Base-by-base conservation (phyloP, 2,329 filamentous ascomycete genomes). In the Epichloe coenophiala region DNA sequence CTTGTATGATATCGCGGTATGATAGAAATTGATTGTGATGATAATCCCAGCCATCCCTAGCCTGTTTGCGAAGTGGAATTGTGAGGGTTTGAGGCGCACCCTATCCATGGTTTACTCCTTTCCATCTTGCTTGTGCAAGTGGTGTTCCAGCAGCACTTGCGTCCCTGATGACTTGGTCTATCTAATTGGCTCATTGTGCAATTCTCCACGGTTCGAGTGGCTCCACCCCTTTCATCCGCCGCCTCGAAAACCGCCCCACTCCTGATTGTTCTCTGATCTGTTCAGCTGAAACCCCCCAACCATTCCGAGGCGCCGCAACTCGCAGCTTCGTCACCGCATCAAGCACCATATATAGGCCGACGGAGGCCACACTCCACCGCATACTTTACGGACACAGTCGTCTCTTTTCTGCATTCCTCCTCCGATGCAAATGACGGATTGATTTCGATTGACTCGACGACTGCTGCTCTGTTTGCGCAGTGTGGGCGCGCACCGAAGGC, bases 401-500 rank as follows among this genome's bases (percentile, higher is more conserved):
- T 51, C 31, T 17, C 8, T 36, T 17, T 44, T 15, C 15, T 23
- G 39, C 31, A n/a, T 36, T 42, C 41, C 6, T 35, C 21, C 31
- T 9, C 39, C n/a, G 15, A n/a, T 43, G 31, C 50, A 46, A 33
- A 44, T 45, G 35, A 40, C 50, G 40, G 8, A 42, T 8, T 19
- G n/a, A 40, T 37, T 19, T 19, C 6, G 21, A 17, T 39, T 27
- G 6, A 33, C 6, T 21, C 19, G 15, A 48, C 40, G 31, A 46
- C 49, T 48, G 42, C 33, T 49, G 49, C 41, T 43, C 21, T 43
- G 31, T 17, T 42, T 39, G 52, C 51, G 44, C 42, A 46, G 48
- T 40, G 40, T 42, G 23, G 56, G 56, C 57, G 60, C 54, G 51
- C 56, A 57, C 50, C 50, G 60, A 66, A 69, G 70, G 69, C 59